A percentile compares a stretch with the other conserved stretches of the same genome.
Conservation (phyloP, 805 yeast genomes). For the Ogataea nitratoaversa region DNA sequence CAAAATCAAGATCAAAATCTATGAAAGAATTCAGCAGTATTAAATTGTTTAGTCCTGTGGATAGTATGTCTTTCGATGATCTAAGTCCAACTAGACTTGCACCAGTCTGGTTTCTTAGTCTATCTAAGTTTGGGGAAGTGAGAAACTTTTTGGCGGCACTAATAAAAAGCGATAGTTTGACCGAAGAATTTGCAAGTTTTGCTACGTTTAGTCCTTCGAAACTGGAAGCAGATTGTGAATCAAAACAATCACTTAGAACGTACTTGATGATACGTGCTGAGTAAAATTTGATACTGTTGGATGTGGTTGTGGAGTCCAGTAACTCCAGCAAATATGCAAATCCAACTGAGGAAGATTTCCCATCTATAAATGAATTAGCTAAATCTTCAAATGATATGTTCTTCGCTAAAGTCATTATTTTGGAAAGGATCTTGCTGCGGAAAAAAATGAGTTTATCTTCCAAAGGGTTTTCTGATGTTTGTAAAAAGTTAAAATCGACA, state of each 20-base stretch:
- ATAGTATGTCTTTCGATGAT: slow-evolving; percentile 34
- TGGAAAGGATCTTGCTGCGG: slow-evolving; percentile 3
- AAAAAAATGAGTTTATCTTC: slow-evolving; percentile 10
- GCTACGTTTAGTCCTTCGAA: slow-evolving; percentile 27
- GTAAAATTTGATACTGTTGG: slow-evolving; percentile 24
- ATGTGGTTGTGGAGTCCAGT: background rate
- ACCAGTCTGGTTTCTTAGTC: slow-evolving; percentile 55
- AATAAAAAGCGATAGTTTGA: slow-evolving; percentile 34
- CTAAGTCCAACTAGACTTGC: slow-evolving; percentile 61
- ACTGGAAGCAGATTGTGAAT: slow-evolving; percentile 17
- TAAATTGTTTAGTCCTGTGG: slow-evolving; percentile 42
- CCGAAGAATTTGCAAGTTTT: slow-evolving; percentile 29
- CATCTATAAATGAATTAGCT: background rate
- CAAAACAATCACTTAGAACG: slow-evolving; percentile 30
- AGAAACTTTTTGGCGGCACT: slow-evolving; percentile 34
- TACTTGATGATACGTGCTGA: slow-evolving; percentile 32
- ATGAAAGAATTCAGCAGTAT: slow-evolving; percentile 44
- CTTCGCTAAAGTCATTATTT: background rate
- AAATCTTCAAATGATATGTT: background rate
- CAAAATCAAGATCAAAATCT: slow-evolving; percentile 28
- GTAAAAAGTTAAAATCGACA: slow-evolving; percentile 34
- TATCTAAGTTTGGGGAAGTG: slow-evolving; percentile 37
- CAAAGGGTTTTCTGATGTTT: background rate
- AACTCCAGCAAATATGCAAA: slow-evolving; percentile 2
- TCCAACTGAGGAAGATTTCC: background rate